Conservation (phyloP, 163 green algal species). For the Scenedesmus sp. region DNA sequence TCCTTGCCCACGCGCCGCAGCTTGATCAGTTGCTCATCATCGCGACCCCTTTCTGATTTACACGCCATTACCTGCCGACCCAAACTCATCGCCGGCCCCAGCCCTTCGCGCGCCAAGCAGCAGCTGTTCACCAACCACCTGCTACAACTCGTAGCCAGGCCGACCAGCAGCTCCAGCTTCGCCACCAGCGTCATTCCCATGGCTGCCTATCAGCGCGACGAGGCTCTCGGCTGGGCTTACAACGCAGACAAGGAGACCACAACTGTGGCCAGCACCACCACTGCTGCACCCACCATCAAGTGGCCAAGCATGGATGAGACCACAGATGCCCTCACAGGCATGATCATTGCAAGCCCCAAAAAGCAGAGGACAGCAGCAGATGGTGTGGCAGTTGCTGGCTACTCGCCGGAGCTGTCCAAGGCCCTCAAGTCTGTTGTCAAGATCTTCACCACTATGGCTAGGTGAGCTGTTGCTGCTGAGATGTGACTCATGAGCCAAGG, state of each 20-base stretch:
- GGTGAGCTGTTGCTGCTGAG: slow-evolving; percentile 28
- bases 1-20: background rate
- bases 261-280: background rate
- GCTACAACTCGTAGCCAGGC: background rate
- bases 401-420: slow-evolving; percentile 50
- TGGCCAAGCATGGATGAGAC: background rate
- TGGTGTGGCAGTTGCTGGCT: slow-evolving; percentile 8
- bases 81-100: background rate
- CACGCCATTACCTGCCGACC: background rate
- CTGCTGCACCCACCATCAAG: slow-evolving; percentile 12
- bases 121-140: background rate
- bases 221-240: slow-evolving; percentile 26
- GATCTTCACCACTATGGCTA: slow-evolving; percentile 66
- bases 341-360: slow-evolving; percentile 37
- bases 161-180: background rate
- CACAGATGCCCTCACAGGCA: slow-evolving; percentile 35
- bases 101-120: background rate
- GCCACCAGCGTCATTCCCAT: slow-evolving; percentile 6
- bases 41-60: background rate
- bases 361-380: background rate
- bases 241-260: slow-evolving; percentile 15
- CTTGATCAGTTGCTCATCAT: background rate
- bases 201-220: slow-evolving; percentile 7
- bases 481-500: background rate
- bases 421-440: slow-evolving; percentile 63